phyloP scores from a whole-genome alignment of 2,329 filamentous ascomycete species.

The Teratosphaeria pseudoeucalypti region DNA sequence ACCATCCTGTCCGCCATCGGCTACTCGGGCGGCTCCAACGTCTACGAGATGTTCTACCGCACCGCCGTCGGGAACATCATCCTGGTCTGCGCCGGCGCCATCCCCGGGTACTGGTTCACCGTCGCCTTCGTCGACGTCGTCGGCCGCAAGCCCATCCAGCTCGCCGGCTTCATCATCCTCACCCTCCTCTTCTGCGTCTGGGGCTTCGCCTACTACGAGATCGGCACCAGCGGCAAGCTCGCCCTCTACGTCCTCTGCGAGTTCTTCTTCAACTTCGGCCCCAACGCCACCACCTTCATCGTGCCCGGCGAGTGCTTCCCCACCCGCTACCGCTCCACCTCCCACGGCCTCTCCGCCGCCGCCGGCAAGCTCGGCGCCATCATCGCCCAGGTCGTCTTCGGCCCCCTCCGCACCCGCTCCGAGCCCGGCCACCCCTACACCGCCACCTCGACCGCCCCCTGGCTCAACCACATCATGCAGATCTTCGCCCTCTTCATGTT shows the following conservation, averaged over 20 bases:
- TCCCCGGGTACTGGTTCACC: constrained; percentile 74
- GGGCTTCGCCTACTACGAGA: constrained; percentile 38
- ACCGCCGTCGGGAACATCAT: constrained; percentile 71
- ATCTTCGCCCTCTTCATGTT: constrained; percentile 77
- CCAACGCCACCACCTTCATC: constrained; percentile 43
- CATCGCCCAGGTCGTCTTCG: constrained; percentile 40
- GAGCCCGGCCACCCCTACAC: background rate
- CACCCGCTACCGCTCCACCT: constrained; percentile 38
- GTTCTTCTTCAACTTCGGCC: constrained; percentile 46
- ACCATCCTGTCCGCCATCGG: constrained; percentile 63
- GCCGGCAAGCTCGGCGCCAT: constrained; percentile 41
- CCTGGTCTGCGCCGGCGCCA: constrained; percentile 65
- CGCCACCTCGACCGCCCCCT: constrained; percentile 44
- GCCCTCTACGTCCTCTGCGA: constrained; percentile 38
- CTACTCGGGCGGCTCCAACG: constrained; percentile 51
- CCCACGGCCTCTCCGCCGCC: constrained; percentile 40
- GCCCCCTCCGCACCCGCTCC: constrained; percentile 38
- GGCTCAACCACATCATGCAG: constrained; percentile 64
- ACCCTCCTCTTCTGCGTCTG: constrained; percentile 41
- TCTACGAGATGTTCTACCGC: constrained; percentile 62
- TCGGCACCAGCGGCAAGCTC: constrained; percentile 33
- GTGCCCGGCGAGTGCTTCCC: constrained; percentile 44
- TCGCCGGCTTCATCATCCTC: constrained; percentile 41
- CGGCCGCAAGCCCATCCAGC: constrained; percentile 68
- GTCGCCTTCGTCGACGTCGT: constrained; percentile 63